A percentile compares a stretch with the other conserved stretches of the same genome.
Evolutionary conservation across 2,329 filamentous ascomycete genomes (phyloP).

Genomic region (Bipolaris bicolor): DNA sequence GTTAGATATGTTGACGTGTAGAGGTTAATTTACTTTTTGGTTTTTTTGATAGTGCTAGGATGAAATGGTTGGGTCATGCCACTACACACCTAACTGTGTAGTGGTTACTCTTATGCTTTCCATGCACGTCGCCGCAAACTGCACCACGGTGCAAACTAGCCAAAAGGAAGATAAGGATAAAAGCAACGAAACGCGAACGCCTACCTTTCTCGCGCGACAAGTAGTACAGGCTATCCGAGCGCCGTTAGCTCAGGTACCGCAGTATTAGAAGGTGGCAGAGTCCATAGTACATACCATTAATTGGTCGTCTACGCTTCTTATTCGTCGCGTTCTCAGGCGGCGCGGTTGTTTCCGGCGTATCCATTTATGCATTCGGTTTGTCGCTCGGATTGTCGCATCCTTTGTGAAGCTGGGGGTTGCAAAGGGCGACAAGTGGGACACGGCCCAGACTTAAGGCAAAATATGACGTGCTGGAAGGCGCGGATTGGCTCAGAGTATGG

Average conservation of each 20-base stretch:
- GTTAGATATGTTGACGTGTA: conserved; percentile 11
- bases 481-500: conserved; percentile 16
- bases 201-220: conserved; percentile 28
- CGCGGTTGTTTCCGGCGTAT: conserved; percentile 18
- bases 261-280: background rate
- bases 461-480: conserved; percentile 18
- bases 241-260: conserved; percentile 10
- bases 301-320: conserved; percentile 35
- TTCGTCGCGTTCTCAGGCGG: conserved; percentile 21
- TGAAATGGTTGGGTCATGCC: background rate
- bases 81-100: background rate
- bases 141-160: background rate
- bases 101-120: background rate
- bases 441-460: conserved; percentile 19
- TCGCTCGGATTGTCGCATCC: conserved; percentile 22
- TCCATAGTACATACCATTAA: conserved; percentile 30
- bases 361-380: conserved; percentile 18
- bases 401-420: conserved; percentile 11
- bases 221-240: conserved; percentile 22
- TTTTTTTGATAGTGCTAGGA: background rate
- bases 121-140: background rate
- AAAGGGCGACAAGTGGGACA: conserved; percentile 12
- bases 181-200: background rate
- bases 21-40: background rate
- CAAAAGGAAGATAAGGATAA: background rate